These are phyloP conservation scores for Halenospora varia DNA, from an alignment of 495 filamentous ascomycete species.

Conservation along the genomic window DNA sequence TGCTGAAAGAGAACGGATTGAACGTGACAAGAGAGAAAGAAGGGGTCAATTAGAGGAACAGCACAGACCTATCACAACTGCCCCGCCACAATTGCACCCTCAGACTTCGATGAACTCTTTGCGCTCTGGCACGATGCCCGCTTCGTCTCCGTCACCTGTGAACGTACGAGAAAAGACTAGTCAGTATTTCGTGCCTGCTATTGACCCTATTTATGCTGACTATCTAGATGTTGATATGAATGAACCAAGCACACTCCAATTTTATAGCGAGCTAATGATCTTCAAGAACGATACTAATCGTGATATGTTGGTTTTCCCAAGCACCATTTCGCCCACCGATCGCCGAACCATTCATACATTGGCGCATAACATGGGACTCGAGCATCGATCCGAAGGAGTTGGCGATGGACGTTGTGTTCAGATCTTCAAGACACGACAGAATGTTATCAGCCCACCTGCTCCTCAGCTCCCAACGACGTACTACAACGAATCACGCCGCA, in stretches of 20 bases:
- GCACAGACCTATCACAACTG: slow-evolving; percentile 65
- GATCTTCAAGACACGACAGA: slow-evolving; percentile 63
- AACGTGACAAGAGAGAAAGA: slow-evolving; percentile 94
- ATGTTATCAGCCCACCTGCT: slow-evolving; percentile 61
- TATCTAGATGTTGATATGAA: slow-evolving; percentile 79
- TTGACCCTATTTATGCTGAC: slow-evolving; percentile 24
- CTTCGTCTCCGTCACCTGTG: slow-evolving; percentile 67
- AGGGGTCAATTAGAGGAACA: slow-evolving; percentile 96
- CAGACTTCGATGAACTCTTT: slow-evolving; percentile 84
- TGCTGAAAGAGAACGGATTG: slow-evolving; percentile 91
- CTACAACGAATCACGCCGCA: slow-evolving; percentile 70
- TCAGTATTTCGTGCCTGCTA: neutral
- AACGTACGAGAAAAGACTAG: slow-evolving; percentile 19
- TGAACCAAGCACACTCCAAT: slow-evolving; percentile 79
- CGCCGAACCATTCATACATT: slow-evolving; percentile 89
- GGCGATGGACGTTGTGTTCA: slow-evolving; percentile 84
- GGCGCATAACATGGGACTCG: slow-evolving; percentile 90
- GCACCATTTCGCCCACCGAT: slow-evolving; percentile 73
- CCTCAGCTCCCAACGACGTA: slow-evolving; percentile 46
- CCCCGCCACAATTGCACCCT: slow-evolving; percentile 62
- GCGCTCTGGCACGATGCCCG: slow-evolving; percentile 59
- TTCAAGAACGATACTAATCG: slow-evolving; percentile 77
- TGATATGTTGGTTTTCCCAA: slow-evolving; percentile 79
- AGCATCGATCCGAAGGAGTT: slow-evolving; percentile 81
- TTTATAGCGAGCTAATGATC: slow-evolving; percentile 82